Percentiles rank a stretch among this genome's conserved stretches.
Conservation (phyloP, 2,329 filamentous ascomycete species). For the Aspergillus udagawae region DNA sequence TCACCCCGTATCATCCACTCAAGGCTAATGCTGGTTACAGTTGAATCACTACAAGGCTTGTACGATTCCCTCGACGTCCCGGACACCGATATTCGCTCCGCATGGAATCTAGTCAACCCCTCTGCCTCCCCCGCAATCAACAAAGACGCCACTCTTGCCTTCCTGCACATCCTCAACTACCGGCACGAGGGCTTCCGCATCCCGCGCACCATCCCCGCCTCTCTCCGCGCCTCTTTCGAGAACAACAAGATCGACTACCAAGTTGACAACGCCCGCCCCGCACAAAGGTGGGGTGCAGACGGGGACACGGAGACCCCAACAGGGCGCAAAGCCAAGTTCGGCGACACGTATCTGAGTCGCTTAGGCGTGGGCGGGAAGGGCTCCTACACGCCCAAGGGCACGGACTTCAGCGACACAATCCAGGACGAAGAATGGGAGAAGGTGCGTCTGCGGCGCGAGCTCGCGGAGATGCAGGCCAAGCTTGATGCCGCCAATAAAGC, state of each 20-base stretch:
- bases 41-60: slow-evolving; percentile 73
- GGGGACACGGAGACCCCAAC: slow-evolving; percentile 76
- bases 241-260: slow-evolving; percentile 97
- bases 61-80: slow-evolving; percentile 68
- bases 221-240: slow-evolving; percentile 87
- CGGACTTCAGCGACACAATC: slow-evolving; percentile 81
- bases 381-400: slow-evolving; percentile 76
- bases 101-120: slow-evolving; percentile 97
- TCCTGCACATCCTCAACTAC: slow-evolving; percentile 94
- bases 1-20: no score
- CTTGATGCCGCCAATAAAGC: slow-evolving; percentile 76
- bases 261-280: slow-evolving; percentile 68
- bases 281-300: slow-evolving; percentile 73
- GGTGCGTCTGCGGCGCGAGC: slow-evolving; percentile 87
- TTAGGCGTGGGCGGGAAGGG: slow-evolving; percentile 73
- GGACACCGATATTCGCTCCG: slow-evolving; percentile 77
- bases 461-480: slow-evolving; percentile 83
- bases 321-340: slow-evolving; percentile 93
- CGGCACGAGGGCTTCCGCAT: slow-evolving; percentile 93
- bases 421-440: slow-evolving; percentile 96
- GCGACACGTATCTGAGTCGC: slow-evolving; percentile 90
- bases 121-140: slow-evolving; percentile 77
- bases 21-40: slow-evolving; percentile 42
- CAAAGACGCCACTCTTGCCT: slow-evolving; percentile 91
- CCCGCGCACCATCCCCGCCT: slow-evolving; percentile 83